Evolutionary conservation across 345 rosid genomes (phyloP).

Genomic region (Brassica nigra): DNA sequence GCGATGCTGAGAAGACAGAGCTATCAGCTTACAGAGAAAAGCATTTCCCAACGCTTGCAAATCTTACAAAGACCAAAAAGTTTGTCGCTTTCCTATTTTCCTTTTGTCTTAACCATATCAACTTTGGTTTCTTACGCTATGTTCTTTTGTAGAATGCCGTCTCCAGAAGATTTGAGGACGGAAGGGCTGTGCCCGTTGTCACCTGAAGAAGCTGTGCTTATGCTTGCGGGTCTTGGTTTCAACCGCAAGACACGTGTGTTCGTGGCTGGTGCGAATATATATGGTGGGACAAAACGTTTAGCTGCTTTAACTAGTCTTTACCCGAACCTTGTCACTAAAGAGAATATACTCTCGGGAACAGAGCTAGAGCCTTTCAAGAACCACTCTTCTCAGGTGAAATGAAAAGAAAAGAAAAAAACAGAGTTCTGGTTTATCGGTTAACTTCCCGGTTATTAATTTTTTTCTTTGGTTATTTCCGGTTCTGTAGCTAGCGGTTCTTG

Average conservation of each 20-base stretch:
- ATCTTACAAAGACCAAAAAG: constrained; percentile 61
- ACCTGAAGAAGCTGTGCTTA: constrained; percentile 92
- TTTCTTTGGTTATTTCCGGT: neutral
- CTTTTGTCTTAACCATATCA: neutral
- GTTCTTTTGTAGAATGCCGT: constrained; percentile 62
- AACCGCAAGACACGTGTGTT: constrained; percentile 70
- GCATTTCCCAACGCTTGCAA: constrained; percentile 80
- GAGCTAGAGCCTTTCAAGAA: constrained; percentile 86
- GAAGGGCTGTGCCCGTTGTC: constrained; percentile 93
- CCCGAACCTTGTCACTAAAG: constrained; percentile 90
- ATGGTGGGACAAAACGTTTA: constrained; percentile 71
- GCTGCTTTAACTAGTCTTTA: constrained; percentile 75
- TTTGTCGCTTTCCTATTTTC: constrained; percentile 32
- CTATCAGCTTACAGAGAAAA: constrained; percentile 75
- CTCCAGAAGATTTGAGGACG: constrained; percentile 63
- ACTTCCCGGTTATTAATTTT: neutral
- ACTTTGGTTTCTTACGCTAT: neutral
- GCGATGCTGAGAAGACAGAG: constrained; percentile 67
- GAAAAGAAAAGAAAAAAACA: neutral
- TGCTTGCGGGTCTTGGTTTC: constrained; percentile 96
- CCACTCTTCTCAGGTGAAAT: constrained; percentile 84
- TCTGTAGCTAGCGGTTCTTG: constrained; percentile 88
- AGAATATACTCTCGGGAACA: constrained; percentile 68
- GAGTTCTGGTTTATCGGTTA: neutral
- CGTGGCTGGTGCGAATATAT: constrained; percentile 88